Evolutionary conservation across 805 yeast species (phyloP), one percentile per base, ranked within the genome.

Genomic region (Barnettozyma vustinii): DNA sequence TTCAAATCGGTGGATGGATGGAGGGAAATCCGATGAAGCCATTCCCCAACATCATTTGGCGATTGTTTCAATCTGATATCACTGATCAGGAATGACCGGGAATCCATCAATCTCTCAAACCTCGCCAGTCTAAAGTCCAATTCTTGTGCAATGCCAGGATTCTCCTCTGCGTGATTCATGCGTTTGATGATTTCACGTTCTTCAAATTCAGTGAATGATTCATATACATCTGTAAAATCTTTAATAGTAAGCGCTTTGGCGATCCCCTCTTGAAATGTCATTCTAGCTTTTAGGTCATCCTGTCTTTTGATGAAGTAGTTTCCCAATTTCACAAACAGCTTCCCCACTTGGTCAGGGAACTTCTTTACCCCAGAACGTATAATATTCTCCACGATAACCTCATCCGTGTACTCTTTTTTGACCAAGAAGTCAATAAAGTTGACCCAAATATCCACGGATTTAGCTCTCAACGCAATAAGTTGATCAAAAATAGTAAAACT

Each of bases 51-150:
- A 51, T 79, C 75, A 57, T 87, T 77, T 1, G 77, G 69, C 56
- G 83, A 76, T 55, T 80, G 83, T 39, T 85, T 72, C 5, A 90
- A 57, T 50, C 77, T 70, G 26, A 88, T 80, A 57, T 88, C 95
- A 59, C 79, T 88, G 12, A 86, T 56, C 40, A 83, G 61, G 30
- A 84, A 62, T 1, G 77, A 73, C 53, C 94, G 73, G 13, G 75
- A 60, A n/a, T 75, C 73, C 54, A 88, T 60, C 21, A 89, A 64
- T 20, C 66, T 64, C 52, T 83, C 87, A 53, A 84, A 77, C 42
- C 64, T 63, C 16, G 61, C 65, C 63, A 84, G 61, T 15, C 74
- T 61, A 21, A 76, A 58, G 39, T 76, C 79, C 8, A 80, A 55
- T 26, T 72, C 70, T 19, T 56, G 56, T 12, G 67, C 59, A 15